Evolutionary conservation across 2,329 filamentous ascomycete genomes (phyloP).

Genomic region (Diplodia sapinea): DNA sequence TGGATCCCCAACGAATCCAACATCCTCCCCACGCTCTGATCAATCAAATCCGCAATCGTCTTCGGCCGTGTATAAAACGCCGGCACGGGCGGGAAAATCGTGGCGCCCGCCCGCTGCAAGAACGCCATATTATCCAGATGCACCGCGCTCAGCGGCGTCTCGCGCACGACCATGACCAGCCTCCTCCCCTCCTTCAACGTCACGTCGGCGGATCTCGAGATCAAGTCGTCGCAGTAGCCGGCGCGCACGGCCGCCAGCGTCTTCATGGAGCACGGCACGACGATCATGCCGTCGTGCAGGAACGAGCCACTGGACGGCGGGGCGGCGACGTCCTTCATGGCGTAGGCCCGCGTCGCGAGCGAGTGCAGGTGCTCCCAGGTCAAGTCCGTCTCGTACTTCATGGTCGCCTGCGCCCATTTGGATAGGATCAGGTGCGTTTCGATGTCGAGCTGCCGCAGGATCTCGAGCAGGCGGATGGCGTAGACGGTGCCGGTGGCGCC

Average conservation of each 20-base stretch:
- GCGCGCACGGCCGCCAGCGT: slow-evolving; percentile 52
- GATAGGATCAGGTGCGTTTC: slow-evolving; percentile 54
- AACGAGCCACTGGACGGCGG: slow-evolving; percentile 55
- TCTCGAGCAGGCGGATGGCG: slow-evolving; percentile 51
- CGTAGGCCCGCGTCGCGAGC: slow-evolving; percentile 41
- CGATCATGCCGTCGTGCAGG: slow-evolving; percentile 55
- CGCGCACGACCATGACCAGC: slow-evolving; percentile 51
- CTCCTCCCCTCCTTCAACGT: slow-evolving; percentile 53
- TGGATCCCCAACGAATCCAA: slow-evolving; percentile 55
- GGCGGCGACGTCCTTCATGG: slow-evolving; percentile 53
- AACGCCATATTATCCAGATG: slow-evolving; percentile 55
- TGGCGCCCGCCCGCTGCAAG: slow-evolving; percentile 27
- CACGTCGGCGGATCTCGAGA: slow-evolving; percentile 55
- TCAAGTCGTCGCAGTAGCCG: slow-evolving; percentile 55
- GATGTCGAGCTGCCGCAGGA: slow-evolving; percentile 51
- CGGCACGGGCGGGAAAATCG: slow-evolving; percentile 34
- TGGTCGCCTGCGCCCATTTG: slow-evolving; percentile 57
- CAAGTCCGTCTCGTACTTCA: slow-evolving; percentile 34
- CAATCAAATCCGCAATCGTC: slow-evolving; percentile 34
- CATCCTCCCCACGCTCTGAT: slow-evolving; percentile 56
- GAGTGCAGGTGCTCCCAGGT: slow-evolving; percentile 19
- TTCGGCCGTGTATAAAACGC: slow-evolving; percentile 35
- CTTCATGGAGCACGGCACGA: slow-evolving; percentile 58
- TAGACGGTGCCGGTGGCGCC: slow-evolving; percentile 57
- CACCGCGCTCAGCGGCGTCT: slow-evolving; percentile 57